Evolutionary conservation across 768 basidiomycete species (phyloP), one percentile per base, ranked within the genome.

Genomic region (Dioszegia crocea): DNA sequence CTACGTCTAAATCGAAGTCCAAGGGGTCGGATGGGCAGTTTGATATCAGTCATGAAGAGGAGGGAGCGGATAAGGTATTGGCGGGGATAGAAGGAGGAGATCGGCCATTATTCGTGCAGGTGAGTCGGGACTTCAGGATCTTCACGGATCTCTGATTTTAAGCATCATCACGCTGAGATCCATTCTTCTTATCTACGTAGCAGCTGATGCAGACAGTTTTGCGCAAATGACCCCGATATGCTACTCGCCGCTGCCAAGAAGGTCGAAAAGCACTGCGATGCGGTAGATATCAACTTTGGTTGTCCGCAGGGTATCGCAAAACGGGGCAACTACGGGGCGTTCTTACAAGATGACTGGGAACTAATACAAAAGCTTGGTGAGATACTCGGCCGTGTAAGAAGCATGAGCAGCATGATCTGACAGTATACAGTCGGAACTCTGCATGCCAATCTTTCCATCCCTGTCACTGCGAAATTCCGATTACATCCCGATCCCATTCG

Each of bases 381-480:
- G 80, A 87, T 27, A 5, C 10, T 14, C 23, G 16, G 16, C 30
- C 27, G n/a, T n/a, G n/a, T n/a, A n/a, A n/a, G n/a, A n/a, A n/a
- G n/a, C n/a, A n/a, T n/a, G n/a, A n/a, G n/a, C n/a, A n/a, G n/a
- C n/a, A n/a, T n/a, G n/a, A 24, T 24, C 43, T 56, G 43, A 56
- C 31, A 44, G 11, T n/a, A n/a, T n/a, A 11, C 69, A 96, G 94
- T 98, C 74, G 88, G 88, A 60, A 90, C 80, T 2, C 81, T 99
- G 0, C 93, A 97, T 72, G 76, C 79, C 33, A 88, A 92, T 65
- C 84, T 99, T 5, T 81, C 83, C 1, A 80, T 96, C n/a, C 96
- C 96, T 1, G 91, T 98, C 2, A 96, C 92, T 0, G 96, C 91
- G 44, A 98, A 99, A 73, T 96, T 97, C 77, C 85, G 96, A 8